phyloP scores from a whole-genome alignment of 2,329 filamentous ascomycete species.

The Neopestalotiopsis sp. region DNA sequence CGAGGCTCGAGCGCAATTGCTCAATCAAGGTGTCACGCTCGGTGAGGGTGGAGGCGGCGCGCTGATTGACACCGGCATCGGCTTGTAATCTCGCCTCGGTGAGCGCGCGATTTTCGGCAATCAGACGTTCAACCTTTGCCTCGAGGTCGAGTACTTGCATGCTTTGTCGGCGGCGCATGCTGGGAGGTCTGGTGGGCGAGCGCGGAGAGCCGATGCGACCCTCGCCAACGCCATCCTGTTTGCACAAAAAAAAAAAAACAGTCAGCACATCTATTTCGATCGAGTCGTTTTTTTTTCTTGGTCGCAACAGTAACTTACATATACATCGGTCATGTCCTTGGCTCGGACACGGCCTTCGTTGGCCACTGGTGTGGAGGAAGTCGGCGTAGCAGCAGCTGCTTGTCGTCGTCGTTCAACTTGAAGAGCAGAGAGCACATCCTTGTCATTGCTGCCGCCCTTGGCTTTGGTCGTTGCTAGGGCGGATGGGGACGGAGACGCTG shows the following conservation, averaged over 20 bases:
- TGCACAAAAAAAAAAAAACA: neutral
- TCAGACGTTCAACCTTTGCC: constrained; percentile 79
- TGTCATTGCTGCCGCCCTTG: neutral
- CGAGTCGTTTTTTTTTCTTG: no score
- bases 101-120: constrained; percentile 82
- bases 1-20: constrained; percentile 76
- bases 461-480: neutral
- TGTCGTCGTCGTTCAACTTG: constrained; percentile 7
- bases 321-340: constrained; percentile 90
- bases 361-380: constrained; percentile 69
- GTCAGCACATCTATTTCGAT: constrained; percentile 20
- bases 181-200: constrained; percentile 92
- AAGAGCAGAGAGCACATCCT: neutral
- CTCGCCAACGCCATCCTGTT: constrained; percentile 91
- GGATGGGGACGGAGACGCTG: neutral
- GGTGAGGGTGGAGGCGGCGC: constrained; percentile 71
- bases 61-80: constrained; percentile 69
- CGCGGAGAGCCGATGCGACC: constrained; percentile 84
- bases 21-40: constrained; percentile 90
- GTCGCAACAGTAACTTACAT: constrained; percentile 67
- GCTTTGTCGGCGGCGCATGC: constrained; percentile 95
- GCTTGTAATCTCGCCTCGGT: constrained; percentile 73
- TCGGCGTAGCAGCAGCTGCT: constrained; percentile 19
- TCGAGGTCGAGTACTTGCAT: constrained; percentile 97
- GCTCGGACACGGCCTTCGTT: constrained; percentile 86